phyloP scores from a whole-genome alignment of 148 eudicot genomes.

The Linanthus parryae region DNA sequence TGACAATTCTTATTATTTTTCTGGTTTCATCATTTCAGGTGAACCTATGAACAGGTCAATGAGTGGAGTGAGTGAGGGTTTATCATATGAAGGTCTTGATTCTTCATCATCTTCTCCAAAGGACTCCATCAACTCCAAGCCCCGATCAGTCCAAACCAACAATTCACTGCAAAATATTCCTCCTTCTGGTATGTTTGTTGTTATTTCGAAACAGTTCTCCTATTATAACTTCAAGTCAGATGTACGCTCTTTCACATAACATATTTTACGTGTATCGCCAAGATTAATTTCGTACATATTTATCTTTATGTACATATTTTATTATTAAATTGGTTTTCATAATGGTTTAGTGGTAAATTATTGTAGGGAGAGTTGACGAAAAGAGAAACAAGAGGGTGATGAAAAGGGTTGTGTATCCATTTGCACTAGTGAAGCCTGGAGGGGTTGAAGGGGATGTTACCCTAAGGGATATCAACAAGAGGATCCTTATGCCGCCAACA shows the following conservation, averaged over 20 bases:
- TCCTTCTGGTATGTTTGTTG: constrained; percentile 18
- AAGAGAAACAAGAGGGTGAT: constrained; percentile 28
- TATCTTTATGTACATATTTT: background rate
- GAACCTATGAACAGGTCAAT: constrained; percentile 1
- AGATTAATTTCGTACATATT: background rate
- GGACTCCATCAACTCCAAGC: constrained; percentile 17
- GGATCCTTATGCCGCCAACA: constrained; percentile 69
- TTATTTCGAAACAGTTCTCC: too few relatives aligned
- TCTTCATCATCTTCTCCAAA: constrained; percentile 25
- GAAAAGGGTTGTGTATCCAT: constrained; percentile 56
- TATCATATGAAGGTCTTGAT: constrained; percentile 15
- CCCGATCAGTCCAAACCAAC: too few relatives aligned
- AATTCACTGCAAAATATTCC: too few relatives aligned
- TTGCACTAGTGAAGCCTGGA: constrained; percentile 75
- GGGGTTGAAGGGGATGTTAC: constrained; percentile 69
- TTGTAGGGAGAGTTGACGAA: background rate
- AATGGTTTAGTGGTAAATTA: too few relatives aligned
- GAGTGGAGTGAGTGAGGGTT: background rate
- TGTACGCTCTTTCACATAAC: too few relatives aligned
- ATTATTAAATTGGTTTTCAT: background rate
- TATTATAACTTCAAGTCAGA: too few relatives aligned
- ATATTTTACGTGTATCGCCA: too few relatives aligned
- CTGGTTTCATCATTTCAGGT: constrained; percentile 1
- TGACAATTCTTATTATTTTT: background rate
- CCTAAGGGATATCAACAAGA: constrained; percentile 57